A percentile compares a stretch with the other conserved stretches of the same genome.
Evolutionary conservation across 176 grass and related monocot species (phyloP).

Genomic region (Zea luxurians): DNA sequence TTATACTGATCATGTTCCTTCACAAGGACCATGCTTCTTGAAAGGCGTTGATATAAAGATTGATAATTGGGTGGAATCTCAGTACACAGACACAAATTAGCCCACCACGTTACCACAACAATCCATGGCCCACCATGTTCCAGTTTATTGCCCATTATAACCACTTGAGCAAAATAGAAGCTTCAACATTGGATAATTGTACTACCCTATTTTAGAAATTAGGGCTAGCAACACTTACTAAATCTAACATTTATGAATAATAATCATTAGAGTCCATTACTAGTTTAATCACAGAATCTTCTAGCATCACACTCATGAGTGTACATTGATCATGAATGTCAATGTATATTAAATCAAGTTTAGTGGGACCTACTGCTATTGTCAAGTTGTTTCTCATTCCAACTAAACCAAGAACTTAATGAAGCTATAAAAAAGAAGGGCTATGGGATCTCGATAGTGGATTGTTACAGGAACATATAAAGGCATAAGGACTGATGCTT

Average conservation of each 20-base stretch:
- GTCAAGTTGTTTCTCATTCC: neutral
- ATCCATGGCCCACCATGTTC: conserved; percentile 16
- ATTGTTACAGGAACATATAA: neutral
- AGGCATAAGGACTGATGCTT: neutral
- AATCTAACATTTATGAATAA: neutral
- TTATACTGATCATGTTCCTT: conserved; percentile 11
- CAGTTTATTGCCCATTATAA: neutral
- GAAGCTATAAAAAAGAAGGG: neutral
- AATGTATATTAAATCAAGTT: neutral
- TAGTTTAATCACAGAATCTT: neutral
- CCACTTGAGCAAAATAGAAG: neutral
- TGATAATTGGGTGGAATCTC: conserved; percentile 5
- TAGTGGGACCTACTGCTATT: neutral
- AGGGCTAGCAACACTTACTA: neutral
- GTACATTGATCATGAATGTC: neutral
- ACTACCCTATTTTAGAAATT: neutral
- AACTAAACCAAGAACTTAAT: neutral
- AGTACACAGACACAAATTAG: conserved; percentile 14
- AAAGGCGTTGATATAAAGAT: neutral
- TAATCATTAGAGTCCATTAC: neutral
- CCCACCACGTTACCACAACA: neutral
- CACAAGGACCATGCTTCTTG: neutral
- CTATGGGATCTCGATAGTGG: neutral
- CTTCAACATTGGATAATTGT: neutral
- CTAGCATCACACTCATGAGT: neutral